Percentiles rank a stretch among this genome's conserved stretches.
These are phyloP conservation scores for Fusarium transvaalense DNA, from an alignment of 2,329 filamentous ascomycete species.

Conservation along the genomic window DNA sequence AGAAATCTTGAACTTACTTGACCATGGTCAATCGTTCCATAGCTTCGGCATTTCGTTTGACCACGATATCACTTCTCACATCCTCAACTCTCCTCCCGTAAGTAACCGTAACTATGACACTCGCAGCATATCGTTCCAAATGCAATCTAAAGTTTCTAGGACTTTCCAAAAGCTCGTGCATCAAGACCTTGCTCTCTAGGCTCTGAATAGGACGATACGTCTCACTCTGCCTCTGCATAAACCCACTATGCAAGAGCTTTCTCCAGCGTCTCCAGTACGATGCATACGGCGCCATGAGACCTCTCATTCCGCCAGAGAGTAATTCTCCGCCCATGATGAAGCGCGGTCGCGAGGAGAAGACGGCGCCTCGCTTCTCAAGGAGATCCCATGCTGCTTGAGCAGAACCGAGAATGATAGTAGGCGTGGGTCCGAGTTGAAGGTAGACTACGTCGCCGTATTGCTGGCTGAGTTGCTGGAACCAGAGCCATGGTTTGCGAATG, in stretches of 20 bases:
- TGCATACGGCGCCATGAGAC: conserved; percentile 59
- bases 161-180: conserved; percentile 53
- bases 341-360: conserved; percentile 60
- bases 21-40: conserved; percentile 59
- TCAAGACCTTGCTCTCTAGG: conserved; percentile 57
- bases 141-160: conserved; percentile 48
- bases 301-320: conserved; percentile 57
- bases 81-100: conserved; percentile 53
- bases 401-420: conserved; percentile 58
- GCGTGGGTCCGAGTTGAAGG: conserved; percentile 57
- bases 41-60: conserved; percentile 55
- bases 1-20: conserved; percentile 51
- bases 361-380: conserved; percentile 58
- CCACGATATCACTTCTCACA: conserved; percentile 54
- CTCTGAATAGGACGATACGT: conserved; percentile 57
- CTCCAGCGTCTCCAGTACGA: conserved; percentile 59
- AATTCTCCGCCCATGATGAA: conserved; percentile 62
- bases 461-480: conserved; percentile 56
- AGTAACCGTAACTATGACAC: conserved; percentile 58
- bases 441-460: conserved; percentile 59
- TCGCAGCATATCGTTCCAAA: conserved; percentile 52
- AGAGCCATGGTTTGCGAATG: conserved; percentile 57
- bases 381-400: conserved; percentile 59
- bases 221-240: conserved; percentile 59
- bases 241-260: conserved; percentile 58